Evolutionary conservation across 768 basidiomycete genomes (phyloP).

Genomic region (Boletus vinaceobasis): DNA sequence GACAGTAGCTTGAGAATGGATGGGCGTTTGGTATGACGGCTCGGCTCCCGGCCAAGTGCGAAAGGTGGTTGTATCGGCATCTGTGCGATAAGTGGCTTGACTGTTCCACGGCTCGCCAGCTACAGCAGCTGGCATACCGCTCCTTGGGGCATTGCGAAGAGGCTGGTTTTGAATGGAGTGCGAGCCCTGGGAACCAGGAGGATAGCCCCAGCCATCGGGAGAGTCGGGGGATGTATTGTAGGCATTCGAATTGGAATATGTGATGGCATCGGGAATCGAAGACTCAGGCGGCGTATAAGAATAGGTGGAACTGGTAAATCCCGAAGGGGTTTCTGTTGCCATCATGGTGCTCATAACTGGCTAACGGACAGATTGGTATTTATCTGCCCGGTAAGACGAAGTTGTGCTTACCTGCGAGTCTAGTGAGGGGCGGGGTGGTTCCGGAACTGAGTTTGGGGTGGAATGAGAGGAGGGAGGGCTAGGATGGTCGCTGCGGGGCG

Average conservation of each 20-base stretch:
- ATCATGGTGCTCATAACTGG: constrained; percentile 38
- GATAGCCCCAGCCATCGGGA: constrained; percentile 56
- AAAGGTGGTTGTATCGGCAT: constrained; percentile 37
- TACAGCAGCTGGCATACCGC: constrained; percentile 15
- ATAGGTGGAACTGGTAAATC: constrained; percentile 42
- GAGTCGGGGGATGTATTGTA: constrained; percentile 43
- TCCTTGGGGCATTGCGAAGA: constrained; percentile 38
- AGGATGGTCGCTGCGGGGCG: constrained; percentile 35
- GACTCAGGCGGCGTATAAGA: constrained; percentile 42
- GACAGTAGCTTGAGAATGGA: constrained; percentile 20
- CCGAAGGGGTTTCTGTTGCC: constrained; percentile 33
- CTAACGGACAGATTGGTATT: constrained; percentile 11
- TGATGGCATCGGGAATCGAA: constrained; percentile 38
- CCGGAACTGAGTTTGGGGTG: constrained; percentile 48
- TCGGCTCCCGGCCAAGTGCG: constrained; percentile 48
- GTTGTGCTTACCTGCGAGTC: constrained; percentile 42
- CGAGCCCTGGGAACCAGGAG: constrained; percentile 29
- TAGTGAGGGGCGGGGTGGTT: constrained; percentile 29
- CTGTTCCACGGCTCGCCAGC: constrained; percentile 22
- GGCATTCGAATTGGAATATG: constrained; percentile 42
- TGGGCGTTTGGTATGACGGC: constrained; percentile 34
- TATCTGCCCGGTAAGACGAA: background rate
- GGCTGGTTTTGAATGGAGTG: constrained; percentile 47
- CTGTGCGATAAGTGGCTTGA: constrained; percentile 27
- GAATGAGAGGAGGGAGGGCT: constrained; percentile 47